Conservation (phyloP, 148 eudicot genomes). For the Fallopia convolvulus region DNA sequence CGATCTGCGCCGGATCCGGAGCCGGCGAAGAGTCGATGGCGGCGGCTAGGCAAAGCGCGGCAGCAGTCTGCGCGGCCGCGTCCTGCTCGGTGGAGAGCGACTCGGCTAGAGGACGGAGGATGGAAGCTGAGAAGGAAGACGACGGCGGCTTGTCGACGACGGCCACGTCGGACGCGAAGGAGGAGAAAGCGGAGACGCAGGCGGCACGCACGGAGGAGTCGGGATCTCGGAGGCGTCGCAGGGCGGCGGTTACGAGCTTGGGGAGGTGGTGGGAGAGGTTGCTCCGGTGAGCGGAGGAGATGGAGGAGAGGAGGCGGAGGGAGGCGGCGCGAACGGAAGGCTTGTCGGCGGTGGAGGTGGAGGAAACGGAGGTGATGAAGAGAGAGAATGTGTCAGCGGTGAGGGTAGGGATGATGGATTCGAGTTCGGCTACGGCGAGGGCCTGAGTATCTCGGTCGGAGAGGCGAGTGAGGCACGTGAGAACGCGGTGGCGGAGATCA, state of each 20-base stretch:
- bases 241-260: slow-evolving; percentile 55
- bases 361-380: slow-evolving; percentile 66
- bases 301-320: slow-evolving; percentile 43
- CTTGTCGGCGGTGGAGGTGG: slow-evolving; percentile 74
- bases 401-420: slow-evolving; percentile 52
- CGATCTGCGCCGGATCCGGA: slow-evolving; percentile 34
- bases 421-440: slow-evolving; percentile 67
- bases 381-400: slow-evolving; percentile 40
- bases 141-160: slow-evolving; percentile 7
- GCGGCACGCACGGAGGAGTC: slow-evolving; percentile 67
- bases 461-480: slow-evolving; percentile 69
- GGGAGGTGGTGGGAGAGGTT: slow-evolving; percentile 55
- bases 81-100: slow-evolving; percentile 80
- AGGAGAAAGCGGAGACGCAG: slow-evolving; percentile 30
- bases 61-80: slow-evolving; percentile 49
- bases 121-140: slow-evolving; percentile 33
- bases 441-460: slow-evolving; percentile 86
- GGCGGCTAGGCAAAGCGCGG: slow-evolving; percentile 67
- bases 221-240: slow-evolving; percentile 62
- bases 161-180: slow-evolving; percentile 37
- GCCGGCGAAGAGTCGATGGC: slow-evolving; percentile 48
- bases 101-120: slow-evolving; percentile 52
- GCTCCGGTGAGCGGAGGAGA: slow-evolving; percentile 45
- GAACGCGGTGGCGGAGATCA: slow-evolving; percentile 71
- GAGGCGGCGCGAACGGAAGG: slow-evolving; percentile 57